These are phyloP conservation scores for Macadamia integrifolia DNA, from an alignment of 164 flowering plant species.

Conservation along the genomic window DNA sequence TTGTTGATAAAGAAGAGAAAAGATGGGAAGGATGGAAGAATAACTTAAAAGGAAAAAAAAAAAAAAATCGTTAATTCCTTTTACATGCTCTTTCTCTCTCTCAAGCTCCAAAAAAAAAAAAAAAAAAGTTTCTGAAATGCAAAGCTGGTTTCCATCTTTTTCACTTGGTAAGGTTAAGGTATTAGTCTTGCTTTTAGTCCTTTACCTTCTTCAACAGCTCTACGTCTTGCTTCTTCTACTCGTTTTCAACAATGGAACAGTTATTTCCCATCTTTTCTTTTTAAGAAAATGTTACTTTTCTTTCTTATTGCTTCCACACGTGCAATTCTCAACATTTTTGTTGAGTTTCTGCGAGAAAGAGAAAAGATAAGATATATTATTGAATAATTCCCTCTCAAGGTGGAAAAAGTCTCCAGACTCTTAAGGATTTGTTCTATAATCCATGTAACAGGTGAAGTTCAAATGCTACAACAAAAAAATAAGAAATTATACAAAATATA, in stretches of 20 bases:
- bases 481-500: too few relatives aligned
- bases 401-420: too few relatives aligned
- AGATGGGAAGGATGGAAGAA: too few relatives aligned
- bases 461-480: too few relatives aligned
- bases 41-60: too few relatives aligned
- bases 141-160: neutral
- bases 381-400: too few relatives aligned
- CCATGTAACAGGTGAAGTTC: too few relatives aligned
- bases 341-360: constrained; percentile 41
- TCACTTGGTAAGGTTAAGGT: neutral
- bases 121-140: neutral
- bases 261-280: neutral
- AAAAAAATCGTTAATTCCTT: neutral
- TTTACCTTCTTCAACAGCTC: neutral
- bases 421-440: too few relatives aligned
- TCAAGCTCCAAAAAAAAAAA: neutral
- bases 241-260: neutral
- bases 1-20: too few relatives aligned
- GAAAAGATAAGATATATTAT: neutral
- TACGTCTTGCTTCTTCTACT: neutral
- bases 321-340: constrained; percentile 48
- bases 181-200: neutral
- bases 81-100: neutral
- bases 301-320: constrained; percentile 45
- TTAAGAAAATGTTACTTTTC: neutral